Evolutionary conservation across 495 filamentous ascomycete genomes (phyloP).

Genomic region (Neurospora cerealis): DNA sequence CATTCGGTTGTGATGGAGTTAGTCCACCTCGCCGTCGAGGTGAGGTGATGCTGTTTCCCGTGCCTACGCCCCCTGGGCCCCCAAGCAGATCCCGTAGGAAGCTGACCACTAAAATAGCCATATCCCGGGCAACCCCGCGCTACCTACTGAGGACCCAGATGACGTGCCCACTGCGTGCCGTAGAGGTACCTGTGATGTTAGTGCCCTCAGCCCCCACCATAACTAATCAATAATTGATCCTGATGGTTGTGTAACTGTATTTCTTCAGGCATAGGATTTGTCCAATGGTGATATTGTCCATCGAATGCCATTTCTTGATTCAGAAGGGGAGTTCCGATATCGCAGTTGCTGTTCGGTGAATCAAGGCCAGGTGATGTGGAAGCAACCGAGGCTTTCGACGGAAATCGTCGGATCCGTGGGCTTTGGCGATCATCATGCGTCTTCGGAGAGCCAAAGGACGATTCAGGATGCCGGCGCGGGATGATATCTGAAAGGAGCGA

Average conservation of each 20-base stretch:
- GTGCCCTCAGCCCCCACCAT: background rate
- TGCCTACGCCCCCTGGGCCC: background rate
- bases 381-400: background rate
- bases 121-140: background rate
- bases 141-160: background rate
- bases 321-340: background rate
- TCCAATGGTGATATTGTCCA: background rate
- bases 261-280: background rate
- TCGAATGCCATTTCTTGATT: background rate
- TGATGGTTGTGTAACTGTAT: background rate
- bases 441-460: background rate
- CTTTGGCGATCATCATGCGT: background rate
- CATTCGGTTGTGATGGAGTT: background rate
- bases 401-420: background rate
- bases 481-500: background rate
- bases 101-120: background rate
- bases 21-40: background rate
- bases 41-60: background rate
- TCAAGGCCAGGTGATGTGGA: background rate
- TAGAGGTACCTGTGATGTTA: background rate
- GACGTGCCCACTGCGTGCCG: background rate
- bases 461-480: background rate
- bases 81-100: background rate
- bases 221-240: background rate
- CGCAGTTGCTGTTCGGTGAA: background rate